phyloP scores from a whole-genome alignment of 768 basidiomycete genomes.

The Atractiella rhizophila region DNA sequence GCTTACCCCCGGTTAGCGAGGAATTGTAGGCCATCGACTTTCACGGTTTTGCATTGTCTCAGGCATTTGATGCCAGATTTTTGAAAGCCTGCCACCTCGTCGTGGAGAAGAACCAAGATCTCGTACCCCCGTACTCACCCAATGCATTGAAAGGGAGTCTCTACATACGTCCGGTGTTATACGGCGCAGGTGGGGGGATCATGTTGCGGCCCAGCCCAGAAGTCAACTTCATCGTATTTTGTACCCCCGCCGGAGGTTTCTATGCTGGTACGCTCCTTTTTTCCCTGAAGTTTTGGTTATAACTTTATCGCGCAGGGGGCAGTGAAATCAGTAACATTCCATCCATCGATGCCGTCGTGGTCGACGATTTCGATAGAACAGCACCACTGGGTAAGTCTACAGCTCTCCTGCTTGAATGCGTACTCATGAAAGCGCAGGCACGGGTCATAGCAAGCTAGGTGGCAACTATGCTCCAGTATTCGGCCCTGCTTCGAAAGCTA shows the following conservation, averaged over 20 bases:
- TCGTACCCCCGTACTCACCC: constrained; percentile 14
- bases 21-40: neutral
- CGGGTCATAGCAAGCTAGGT: constrained; percentile 7
- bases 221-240: constrained; percentile 13
- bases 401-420: neutral
- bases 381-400: constrained; percentile 10
- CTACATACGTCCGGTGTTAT: constrained; percentile 9
- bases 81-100: constrained; percentile 11
- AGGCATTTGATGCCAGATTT: constrained; percentile 12
- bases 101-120: constrained; percentile 14
- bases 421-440: neutral
- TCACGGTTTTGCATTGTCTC: constrained; percentile 14
- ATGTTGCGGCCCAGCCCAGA: constrained; percentile 10
- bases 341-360: constrained; percentile 13
- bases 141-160: constrained; percentile 10
- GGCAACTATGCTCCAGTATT: constrained; percentile 11
- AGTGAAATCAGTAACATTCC: constrained; percentile 11
- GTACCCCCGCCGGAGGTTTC: constrained; percentile 14
- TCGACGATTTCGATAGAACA: constrained; percentile 15
- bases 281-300: no score
- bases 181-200: constrained; percentile 11
- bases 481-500: constrained; percentile 8
- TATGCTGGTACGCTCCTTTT: no score
- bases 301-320: no score
- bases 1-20: neutral